Conservation (phyloP, 1,284 basidiomycete species). For the Puccinia triticina region DNA sequence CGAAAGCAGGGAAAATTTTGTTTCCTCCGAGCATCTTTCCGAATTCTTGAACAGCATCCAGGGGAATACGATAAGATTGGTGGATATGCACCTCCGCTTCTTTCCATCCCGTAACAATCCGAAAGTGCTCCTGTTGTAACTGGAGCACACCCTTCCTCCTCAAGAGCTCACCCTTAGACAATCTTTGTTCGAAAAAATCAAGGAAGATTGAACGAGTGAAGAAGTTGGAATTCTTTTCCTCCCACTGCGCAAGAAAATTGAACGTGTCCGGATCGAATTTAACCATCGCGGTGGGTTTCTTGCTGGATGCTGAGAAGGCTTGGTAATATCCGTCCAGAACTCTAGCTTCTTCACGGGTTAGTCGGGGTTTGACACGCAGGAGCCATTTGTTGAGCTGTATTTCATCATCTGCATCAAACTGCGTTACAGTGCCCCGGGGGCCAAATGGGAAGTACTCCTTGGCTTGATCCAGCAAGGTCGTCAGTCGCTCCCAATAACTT, state of each 20-base stretch:
- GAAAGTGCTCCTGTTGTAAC: background rate
- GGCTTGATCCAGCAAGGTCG: background rate
- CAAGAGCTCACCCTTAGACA: background rate
- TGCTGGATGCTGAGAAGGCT: background rate
- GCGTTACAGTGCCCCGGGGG: background rate
- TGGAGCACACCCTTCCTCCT: background rate
- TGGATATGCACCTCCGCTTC: background rate
- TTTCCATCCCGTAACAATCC: background rate
- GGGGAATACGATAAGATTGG: background rate
- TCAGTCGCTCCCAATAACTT: background rate
- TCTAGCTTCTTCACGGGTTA: background rate
- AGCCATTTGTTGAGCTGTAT: background rate
- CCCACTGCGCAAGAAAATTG: background rate
- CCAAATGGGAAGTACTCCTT: background rate
- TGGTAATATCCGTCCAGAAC: background rate
- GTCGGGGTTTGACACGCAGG: background rate
- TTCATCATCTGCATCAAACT: background rate
- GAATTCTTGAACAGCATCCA: too few species aligned
- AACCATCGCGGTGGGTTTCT: background rate
- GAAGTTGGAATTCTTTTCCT: background rate
- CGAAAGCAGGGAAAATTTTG: background rate
- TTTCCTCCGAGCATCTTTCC: constrained; percentile 7
- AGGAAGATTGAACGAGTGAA: background rate
- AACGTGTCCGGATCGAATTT: background rate
- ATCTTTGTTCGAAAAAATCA: background rate